phyloP scores from a whole-genome alignment of 768 basidiomycete genomes.

The Gloeopeniophorella convolvens region DNA sequence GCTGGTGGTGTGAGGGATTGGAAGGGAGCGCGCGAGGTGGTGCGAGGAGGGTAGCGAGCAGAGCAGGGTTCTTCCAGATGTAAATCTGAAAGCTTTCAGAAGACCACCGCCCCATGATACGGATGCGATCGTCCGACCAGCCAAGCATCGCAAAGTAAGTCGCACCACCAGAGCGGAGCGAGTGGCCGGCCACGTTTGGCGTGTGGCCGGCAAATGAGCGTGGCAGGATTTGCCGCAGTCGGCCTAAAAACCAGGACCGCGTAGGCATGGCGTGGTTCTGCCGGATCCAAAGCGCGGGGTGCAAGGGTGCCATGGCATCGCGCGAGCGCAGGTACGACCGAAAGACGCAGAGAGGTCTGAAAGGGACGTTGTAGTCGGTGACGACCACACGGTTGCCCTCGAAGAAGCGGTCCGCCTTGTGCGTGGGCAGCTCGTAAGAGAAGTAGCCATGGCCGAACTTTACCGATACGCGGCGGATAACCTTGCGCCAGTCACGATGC shows the following conservation, averaged over 20 bases:
- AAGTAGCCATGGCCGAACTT: not conserved
- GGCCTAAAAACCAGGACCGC: conserved; percentile 30
- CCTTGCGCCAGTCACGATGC: conserved; percentile 20
- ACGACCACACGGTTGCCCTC: conserved; percentile 21
- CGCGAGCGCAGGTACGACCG: conserved; percentile 19
- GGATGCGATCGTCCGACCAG: conserved; percentile 29
- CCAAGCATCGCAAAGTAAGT: no score
- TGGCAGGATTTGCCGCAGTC: conserved; percentile 26
- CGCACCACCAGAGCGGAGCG: conserved; percentile 36
- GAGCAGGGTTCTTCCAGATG: conserved; percentile 34
- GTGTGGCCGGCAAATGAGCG: no score
- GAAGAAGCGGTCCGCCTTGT: no score
- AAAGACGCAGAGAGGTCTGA: not conserved
- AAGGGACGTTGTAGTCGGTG: accelerated
- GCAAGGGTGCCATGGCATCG: not conserved
- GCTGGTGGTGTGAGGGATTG: no score
- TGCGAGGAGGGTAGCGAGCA: no score
- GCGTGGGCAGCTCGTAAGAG: conserved; percentile 30
- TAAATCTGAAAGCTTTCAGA: conserved; percentile 33
- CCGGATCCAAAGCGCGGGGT: conserved; percentile 31
- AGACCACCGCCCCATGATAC: conserved; percentile 35
- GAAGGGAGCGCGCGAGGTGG: no score
- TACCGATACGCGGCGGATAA: conserved; percentile 18
- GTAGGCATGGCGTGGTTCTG: conserved; percentile 29
- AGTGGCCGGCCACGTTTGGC: conserved; percentile 30